Conservation (phyloP, 768 basidiomycete genomes). For the Suillus placidus region DNA sequence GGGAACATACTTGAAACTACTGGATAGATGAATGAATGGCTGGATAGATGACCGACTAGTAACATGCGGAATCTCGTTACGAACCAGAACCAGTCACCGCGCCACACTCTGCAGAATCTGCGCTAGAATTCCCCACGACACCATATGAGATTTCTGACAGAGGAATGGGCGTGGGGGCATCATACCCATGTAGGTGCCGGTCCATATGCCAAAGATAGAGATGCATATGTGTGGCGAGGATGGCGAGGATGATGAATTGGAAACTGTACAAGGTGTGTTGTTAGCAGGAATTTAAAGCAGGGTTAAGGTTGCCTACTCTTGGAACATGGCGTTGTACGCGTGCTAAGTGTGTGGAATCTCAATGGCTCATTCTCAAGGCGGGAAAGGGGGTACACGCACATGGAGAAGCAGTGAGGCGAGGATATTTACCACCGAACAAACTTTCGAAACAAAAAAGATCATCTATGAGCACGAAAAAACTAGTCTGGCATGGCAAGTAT, state of each 20-base stretch:
- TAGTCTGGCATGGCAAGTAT: not conserved
- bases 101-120: not conserved
- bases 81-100: not conserved
- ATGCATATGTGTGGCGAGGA: not conserved
- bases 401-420: not conserved
- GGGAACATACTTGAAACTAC: not conserved
- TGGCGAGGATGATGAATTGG: conserved; percentile 1
- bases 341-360: not conserved
- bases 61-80: not conserved
- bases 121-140: not conserved
- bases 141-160: not conserved
- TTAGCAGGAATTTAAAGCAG: not conserved
- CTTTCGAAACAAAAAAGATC: not conserved
- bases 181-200: not conserved
- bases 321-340: not conserved
- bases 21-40: not conserved
- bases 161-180: not conserved
- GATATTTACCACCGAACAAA: not conserved
- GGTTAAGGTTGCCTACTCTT: not conserved
- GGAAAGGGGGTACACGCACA: not conserved
- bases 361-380: not conserved
- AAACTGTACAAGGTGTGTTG: not conserved
- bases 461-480: not conserved
- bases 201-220: conserved; percentile 6
- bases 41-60: not conserved